phyloP scores from a whole-genome alignment of 257 asterid genomes.

The Thymus mandschuricus region DNA sequence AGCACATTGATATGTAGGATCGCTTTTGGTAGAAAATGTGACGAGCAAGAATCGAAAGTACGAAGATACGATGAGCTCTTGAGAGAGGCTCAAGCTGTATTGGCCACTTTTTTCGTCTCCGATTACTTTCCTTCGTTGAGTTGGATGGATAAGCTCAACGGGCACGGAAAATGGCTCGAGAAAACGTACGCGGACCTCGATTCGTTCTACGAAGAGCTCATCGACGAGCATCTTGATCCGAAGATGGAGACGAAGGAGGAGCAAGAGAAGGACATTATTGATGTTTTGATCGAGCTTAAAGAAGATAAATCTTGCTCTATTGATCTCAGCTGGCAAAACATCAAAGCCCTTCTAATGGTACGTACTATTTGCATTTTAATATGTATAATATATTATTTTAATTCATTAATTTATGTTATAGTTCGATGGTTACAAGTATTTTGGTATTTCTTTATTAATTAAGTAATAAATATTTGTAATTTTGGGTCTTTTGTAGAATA shows the following conservation, averaged over 20 bases:
- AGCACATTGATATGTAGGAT: conserved; percentile 8
- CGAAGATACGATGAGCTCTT: neutral
- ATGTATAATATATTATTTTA: neutral
- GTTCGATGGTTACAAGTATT: neutral
- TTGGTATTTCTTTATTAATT: no score
- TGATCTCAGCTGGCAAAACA: conserved; percentile 24
- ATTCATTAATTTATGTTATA: neutral
- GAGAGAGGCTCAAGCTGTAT: conserved; percentile 16
- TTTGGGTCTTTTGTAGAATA: neutral
- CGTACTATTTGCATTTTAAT: neutral
- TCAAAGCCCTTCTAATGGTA: conserved; percentile 38
- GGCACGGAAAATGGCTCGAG: conserved; percentile 1
- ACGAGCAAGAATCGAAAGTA: neutral
- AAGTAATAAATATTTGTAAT: no score
- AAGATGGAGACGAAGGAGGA: conserved; percentile 2
- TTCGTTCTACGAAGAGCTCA: no score
- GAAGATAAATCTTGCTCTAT: neutral
- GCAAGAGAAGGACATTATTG: conserved; percentile 31
- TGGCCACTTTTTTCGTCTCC: conserved; percentile 11
- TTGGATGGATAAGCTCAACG: conserved; percentile 34
- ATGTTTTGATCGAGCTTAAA: neutral
- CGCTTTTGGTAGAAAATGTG: conserved; percentile 1
- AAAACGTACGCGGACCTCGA: conserved; percentile 14
- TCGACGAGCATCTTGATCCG: neutral
- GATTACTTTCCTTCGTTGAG: conserved; percentile 33